phyloP scores from a whole-genome alignment of 108 stramenopile species.

The Schizochytrium sp. region DNA sequence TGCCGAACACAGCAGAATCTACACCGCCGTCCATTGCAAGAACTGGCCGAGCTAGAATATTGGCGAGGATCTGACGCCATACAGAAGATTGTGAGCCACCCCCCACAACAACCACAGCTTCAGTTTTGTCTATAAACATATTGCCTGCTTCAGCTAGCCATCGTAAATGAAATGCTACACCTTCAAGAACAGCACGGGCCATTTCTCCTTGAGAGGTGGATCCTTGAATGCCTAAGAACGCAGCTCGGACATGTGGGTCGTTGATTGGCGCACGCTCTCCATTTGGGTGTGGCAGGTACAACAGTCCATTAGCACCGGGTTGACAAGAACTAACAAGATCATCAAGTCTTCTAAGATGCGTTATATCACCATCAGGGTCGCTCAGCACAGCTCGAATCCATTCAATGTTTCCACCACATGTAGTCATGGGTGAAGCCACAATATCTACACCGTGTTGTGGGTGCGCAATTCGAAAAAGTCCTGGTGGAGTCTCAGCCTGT shows the following conservation, averaged over 20 bases:
- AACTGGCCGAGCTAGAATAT: not conserved
- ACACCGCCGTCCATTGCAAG: not conserved
- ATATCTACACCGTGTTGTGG: not conserved
- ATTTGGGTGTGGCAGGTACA: slow-evolving; percentile 14
- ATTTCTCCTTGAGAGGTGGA: not conserved
- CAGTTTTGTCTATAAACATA: not conserved
- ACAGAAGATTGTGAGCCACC: not conserved
- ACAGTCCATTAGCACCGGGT: not conserved
- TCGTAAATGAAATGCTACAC: slow-evolving; percentile 2
- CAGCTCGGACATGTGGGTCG: not conserved
- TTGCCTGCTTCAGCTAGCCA: slow-evolving; percentile 8
- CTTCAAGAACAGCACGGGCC: slow-evolving; percentile 16
- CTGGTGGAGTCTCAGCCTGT: not conserved
- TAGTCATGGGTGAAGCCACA: slow-evolving; percentile 15
- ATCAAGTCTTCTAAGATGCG: not conserved
- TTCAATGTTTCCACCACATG: slow-evolving; percentile 14
- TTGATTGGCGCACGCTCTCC: slow-evolving; percentile 2
- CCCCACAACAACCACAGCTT: slow-evolving; percentile 19
- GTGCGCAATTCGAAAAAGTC: slow-evolving; percentile 19
- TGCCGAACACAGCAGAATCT: not conserved
- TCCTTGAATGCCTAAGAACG: not conserved
- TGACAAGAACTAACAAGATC: not conserved
- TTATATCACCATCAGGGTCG: not conserved
- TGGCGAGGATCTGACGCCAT: slow-evolving; percentile 8
- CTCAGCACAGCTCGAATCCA: slow-evolving; percentile 17